Base-by-base conservation (phyloP, 345 rosid genomes). In the Gynandropsis gynandra region DNA sequence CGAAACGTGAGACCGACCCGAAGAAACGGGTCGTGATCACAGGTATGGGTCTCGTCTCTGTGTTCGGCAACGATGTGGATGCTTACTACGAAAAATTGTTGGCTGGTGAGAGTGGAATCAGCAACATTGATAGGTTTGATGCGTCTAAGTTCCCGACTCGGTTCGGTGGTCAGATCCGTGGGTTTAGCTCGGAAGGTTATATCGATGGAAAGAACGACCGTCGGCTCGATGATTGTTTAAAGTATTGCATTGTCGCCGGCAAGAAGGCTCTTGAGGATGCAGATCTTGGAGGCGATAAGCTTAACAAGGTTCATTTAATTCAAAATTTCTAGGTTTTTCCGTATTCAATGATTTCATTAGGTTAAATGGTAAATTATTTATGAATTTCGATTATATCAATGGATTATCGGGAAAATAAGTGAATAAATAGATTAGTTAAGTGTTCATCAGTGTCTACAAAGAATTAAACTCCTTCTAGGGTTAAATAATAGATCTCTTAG, bases 111-210 rank as follows among this genome's bases (percentile, higher is more conserved):
- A 93, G 99, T 63, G 97, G 97, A 58, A 83, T 93, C 72, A 71
- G 85, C 20, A 71, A 61, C 27, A 93, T 93, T 56, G 99, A 93
- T 63, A 76, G 97, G 18, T 93, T 93, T 56, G 99, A 93, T 64
- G 95, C 95, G 1, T 88, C 94, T 19, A 88, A 88, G 78, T 88
- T 88, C 48, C 97, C 99, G 0, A 88, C 99, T 50, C 70, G 97
- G 52, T 93, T 93, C 74, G 99, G 77, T 4, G 99, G 97, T 15
- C 99, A 93, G 95, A 85, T 93, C 77, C 83, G 87, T 29, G 97
- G 99, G 53, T 88, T 93, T 74, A 61, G 24, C 52, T 69, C 94
- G 0, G 61, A 78, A 58, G 99, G 95, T 3, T 83, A 81, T 67
- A 85, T 93, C 57, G 97, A 88, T 58, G 95, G 95, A 20, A 93